Percentiles rank a stretch among this genome's conserved stretches.
Evolutionary conservation across 2,329 filamentous ascomycete species (phyloP).

Genomic region (Pyricularia sp.): DNA sequence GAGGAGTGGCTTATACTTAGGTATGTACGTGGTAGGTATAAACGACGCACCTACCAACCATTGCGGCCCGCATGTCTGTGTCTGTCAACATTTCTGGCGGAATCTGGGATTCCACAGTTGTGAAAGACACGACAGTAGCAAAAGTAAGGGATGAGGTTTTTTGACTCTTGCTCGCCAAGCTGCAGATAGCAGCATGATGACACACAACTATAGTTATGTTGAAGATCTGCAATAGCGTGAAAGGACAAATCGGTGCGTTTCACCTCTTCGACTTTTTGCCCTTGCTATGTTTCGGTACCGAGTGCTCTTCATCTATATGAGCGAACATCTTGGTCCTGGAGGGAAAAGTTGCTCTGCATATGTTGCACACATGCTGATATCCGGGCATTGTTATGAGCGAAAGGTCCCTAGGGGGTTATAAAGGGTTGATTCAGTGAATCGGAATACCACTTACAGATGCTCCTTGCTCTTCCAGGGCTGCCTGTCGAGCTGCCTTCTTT

Average conservation of each 20-base stretch:
- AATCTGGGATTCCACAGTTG: background rate
- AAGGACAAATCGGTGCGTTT: background rate
- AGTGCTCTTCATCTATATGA: slow-evolving; percentile 3
- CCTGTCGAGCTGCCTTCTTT: slow-evolving; percentile 6
- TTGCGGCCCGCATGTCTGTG: background rate
- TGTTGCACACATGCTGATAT: background rate
- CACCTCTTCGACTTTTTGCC: slow-evolving; percentile 4
- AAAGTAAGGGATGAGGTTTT: background rate
- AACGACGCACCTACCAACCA: background rate
- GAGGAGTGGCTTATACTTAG: background rate
- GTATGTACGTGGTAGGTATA: slow-evolving; percentile 1
- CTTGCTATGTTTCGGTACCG: background rate
- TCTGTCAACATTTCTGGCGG: background rate
- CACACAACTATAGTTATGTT: background rate
- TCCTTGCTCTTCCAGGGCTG: background rate
- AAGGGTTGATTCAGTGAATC: background rate
- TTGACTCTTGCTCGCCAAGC: background rate
- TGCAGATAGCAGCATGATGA: background rate
- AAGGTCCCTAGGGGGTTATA: background rate
- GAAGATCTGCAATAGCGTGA: background rate
- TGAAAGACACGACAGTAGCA: background rate
- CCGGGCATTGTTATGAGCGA: background rate
- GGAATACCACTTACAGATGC: background rate
- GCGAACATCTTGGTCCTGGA: slow-evolving; percentile 4
- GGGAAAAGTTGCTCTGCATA: slow-evolving; percentile 2